Conservation (phyloP, 306 rosid species). For the Rosa lucieae region DNA sequence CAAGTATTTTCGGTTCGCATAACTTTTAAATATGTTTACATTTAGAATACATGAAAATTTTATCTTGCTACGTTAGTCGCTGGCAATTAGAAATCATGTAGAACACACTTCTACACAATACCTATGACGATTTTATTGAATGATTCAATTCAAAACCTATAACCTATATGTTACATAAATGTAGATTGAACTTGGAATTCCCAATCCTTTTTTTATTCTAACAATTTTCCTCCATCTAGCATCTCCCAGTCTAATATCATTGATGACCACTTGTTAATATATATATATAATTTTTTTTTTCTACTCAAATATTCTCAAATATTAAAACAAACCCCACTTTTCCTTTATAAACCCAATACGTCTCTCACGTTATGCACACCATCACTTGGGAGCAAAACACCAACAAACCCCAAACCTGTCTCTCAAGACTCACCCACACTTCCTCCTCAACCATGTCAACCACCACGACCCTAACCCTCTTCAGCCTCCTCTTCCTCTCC, state of each 20-base stretch:
- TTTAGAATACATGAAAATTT: too few species aligned
- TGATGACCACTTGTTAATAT: neutral
- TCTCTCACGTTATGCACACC: neutral
- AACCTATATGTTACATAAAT: too few species aligned
- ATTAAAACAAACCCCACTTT: neutral
- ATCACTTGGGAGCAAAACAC: neutral
- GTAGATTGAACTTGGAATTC: neutral
- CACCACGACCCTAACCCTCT: neutral
- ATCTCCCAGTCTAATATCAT: neutral
- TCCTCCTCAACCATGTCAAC: slow-evolving; percentile 36
- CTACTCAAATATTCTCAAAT: neutral
- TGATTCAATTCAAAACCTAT: too few species aligned
- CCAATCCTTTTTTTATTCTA: neutral
- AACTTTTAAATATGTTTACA: neutral
- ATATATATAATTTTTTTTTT: neutral
- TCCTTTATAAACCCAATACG: slow-evolving; percentile 13
- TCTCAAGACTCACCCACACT: neutral
- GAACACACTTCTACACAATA: neutral
- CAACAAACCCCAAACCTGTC: neutral
- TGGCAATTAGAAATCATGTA: too few species aligned
- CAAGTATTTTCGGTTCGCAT: too few species aligned
- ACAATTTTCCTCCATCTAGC: neutral
- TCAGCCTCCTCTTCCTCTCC: slow-evolving; percentile 37
- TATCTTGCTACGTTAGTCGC: too few species aligned
- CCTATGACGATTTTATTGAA: neutral